phyloP scores from a whole-genome alignment of 306 rosid genomes.

The Cucurbita moschata region DNA sequence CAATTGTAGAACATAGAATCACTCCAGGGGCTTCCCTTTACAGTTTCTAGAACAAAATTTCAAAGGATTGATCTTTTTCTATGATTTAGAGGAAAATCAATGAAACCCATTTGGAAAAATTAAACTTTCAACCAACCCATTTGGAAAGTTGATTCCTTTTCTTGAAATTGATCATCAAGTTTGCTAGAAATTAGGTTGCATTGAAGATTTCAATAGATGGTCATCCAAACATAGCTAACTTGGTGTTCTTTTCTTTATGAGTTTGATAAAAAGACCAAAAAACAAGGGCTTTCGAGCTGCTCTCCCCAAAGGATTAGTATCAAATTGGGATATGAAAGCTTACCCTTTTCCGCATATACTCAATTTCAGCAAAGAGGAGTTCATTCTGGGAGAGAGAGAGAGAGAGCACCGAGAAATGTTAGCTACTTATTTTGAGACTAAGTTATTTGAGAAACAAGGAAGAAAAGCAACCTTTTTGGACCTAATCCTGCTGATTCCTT shows the following conservation, averaged over 20 bases:
- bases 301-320: not conserved
- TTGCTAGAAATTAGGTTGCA: not conserved
- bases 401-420: not conserved
- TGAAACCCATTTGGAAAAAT: not conserved
- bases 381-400: conserved; percentile 49
- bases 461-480: conserved; percentile 56
- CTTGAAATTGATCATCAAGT: not conserved
- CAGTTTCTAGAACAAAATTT: too few species aligned
- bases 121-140: not conserved
- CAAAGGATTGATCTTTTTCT: not conserved
- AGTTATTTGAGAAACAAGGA: not conserved
- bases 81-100: not conserved
- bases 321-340: not conserved
- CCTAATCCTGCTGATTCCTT: conserved; percentile 65
- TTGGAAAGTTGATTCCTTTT: not conserved
- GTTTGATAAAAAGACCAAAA: too few species aligned
- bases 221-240: not conserved
- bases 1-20: too few species aligned
- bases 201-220: not conserved
- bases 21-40: too few species aligned
- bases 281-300: too few species aligned
- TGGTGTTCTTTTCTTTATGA: too few species aligned
- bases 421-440: too few species aligned
- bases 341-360: conserved; percentile 85
- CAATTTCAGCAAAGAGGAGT: conserved; percentile 80